Evolutionary conservation across 441 rosid species (phyloP), one percentile per base, ranked within the genome.

Genomic region (Gossypium davidsonii): DNA sequence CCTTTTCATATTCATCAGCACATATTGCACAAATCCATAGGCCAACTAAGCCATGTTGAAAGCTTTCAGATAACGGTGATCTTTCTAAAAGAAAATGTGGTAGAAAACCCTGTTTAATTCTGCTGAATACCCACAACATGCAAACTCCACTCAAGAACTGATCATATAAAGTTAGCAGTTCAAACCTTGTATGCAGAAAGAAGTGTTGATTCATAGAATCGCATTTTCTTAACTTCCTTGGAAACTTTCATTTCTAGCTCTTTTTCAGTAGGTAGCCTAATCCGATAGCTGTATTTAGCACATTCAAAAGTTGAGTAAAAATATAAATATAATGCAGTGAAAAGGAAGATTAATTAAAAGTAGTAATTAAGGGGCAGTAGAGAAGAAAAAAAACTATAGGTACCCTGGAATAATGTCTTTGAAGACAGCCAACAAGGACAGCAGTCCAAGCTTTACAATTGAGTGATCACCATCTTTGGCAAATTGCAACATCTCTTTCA

Each of bases 201-300:
- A 73, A 95, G 88, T 37, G 90, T 89, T 25, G 98, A 90, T 80
- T 95, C 98, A 81, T 89, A 90, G 76, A 78, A 87, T 59, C 98
- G 85, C 80, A 84, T 91, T 87, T 91, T 95, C 81, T 91, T 91
- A 69, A 93, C 93, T 57, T 89, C 99, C 86, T 91, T 91, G 66
- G 98, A 95, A 77, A 95, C 87, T 81, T 93, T 95, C 97, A 93
- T 92, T 88, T 95, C 97, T 23, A 89, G 84, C 89, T 93, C 97
- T 83, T 91, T 95, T 37, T 93, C 99, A 72, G 97, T 93, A 52
- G 99, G 95, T 85, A 91, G 98, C 81, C 99, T 89, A 73, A 95
- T 93, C 67, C 97, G 94, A 73, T 95, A 93, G 60, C 99, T 95
- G 90, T 67, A 42, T 69, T 61, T 61, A 67, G 73, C 65, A 58